Conservation (phyloP, 129 eudicot genomes). For the Saussurea involucrata region DNA sequence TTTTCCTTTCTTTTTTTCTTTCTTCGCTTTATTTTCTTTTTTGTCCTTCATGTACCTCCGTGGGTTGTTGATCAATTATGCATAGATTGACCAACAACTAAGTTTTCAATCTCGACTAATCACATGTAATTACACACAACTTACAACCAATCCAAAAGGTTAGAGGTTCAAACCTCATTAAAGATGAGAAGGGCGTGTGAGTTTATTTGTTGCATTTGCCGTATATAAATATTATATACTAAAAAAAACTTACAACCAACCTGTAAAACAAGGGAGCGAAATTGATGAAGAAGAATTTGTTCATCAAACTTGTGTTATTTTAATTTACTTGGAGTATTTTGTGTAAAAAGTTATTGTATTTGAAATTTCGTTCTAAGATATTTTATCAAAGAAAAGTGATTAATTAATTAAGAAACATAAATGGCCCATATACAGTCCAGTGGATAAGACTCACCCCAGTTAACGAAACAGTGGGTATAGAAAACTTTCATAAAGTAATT, state of each 20-base stretch:
- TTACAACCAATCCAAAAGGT: no score
- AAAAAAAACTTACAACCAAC: no score
- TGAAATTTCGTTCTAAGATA: neutral
- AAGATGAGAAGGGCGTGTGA: no score
- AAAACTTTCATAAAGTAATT: conserved; percentile 1
- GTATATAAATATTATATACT: no score
- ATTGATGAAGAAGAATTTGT: no score
- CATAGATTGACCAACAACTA: no score
- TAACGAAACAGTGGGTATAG: conserved; percentile 22
- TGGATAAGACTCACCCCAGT: conserved; percentile 11
- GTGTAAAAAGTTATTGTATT: neutral
- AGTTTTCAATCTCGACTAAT: no score
- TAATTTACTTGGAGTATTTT: neutral
- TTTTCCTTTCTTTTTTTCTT: no score
- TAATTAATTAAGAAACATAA: conserved; percentile 4
- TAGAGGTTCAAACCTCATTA: no score
- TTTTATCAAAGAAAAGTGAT: neutral
- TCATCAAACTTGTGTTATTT: neutral
- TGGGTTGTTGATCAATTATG: neutral
- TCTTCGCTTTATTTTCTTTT: no score
- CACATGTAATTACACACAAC: neutral
- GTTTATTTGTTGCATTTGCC: no score
- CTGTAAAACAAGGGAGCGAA: no score
- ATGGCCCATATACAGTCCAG: neutral
- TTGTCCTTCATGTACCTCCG: neutral